Evolutionary conservation across 106 monocot genomes (phyloP).

Genomic region (Apostasia shenzhenica): DNA sequence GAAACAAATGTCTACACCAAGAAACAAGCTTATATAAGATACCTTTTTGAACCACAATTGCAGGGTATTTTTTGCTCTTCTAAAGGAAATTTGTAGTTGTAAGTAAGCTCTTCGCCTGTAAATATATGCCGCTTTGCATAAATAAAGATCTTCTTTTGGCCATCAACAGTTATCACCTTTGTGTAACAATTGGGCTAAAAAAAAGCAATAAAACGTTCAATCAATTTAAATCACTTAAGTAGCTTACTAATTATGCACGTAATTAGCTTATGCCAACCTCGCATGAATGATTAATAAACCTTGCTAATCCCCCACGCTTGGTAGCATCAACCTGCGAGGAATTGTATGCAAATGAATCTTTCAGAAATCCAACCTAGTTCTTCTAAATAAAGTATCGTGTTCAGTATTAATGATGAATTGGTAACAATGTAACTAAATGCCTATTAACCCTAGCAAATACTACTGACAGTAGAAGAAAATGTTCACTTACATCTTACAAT

Average conservation of each 20-base stretch:
- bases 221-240: not conserved
- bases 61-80: slow-evolving; percentile 98
- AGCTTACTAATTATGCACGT: not conserved
- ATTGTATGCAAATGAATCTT: not conserved
- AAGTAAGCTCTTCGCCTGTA: slow-evolving; percentile 92
- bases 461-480: too few species aligned
- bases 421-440: too few species aligned
- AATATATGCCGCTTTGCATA: slow-evolving; percentile 91
- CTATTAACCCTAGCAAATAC: too few species aligned
- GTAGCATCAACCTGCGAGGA: slow-evolving; percentile 93
- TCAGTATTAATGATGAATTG: too few species aligned
- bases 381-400: too few species aligned
- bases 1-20: not conserved
- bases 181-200: slow-evolving; percentile 94
- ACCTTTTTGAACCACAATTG: slow-evolving; percentile 94
- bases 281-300: slow-evolving; percentile 99
- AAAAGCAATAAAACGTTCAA: slow-evolving; percentile 3
- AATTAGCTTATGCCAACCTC: slow-evolving; percentile 44
- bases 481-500: too few species aligned
- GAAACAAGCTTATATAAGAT: not conserved
- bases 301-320: slow-evolving; percentile 90
- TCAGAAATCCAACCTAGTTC: too few species aligned
- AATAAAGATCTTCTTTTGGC: slow-evolving; percentile 98
- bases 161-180: slow-evolving; percentile 93
- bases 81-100: slow-evolving; percentile 97